Conservation (phyloP, 1,284 basidiomycete species). For the Ganoderma boninense region DNA sequence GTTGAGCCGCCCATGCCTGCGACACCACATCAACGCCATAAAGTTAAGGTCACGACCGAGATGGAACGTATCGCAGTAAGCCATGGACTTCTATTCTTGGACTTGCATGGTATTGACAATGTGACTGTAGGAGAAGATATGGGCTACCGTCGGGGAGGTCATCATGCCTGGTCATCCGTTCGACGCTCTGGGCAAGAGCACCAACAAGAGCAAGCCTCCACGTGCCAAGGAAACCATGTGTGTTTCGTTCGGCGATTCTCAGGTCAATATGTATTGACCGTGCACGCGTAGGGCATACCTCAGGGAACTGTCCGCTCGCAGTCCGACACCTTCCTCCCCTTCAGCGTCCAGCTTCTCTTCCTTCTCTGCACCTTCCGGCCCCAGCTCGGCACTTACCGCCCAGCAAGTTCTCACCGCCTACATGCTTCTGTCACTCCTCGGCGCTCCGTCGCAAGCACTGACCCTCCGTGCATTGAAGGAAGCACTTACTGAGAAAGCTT, state of each 20-base stretch:
- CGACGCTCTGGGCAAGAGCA: slow-evolving; percentile 38
- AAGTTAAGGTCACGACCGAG: slow-evolving; percentile 58
- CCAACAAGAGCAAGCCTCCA: slow-evolving; percentile 46
- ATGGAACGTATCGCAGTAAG: slow-evolving; percentile 68
- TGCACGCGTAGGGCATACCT: slow-evolving; percentile 57
- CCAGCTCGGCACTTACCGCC: slow-evolving; percentile 48
- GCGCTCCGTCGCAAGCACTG: slow-evolving; percentile 60
- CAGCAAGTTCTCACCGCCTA: slow-evolving; percentile 78
- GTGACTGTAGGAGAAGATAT: slow-evolving; percentile 65
- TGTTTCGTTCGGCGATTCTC: slow-evolving; percentile 36
- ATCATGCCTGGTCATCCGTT: slow-evolving; percentile 65
- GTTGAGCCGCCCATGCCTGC: slow-evolving; percentile 17
- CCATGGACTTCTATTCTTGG: slow-evolving; percentile 19
- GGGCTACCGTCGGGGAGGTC: slow-evolving; percentile 69
- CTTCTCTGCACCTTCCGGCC: slow-evolving; percentile 44
- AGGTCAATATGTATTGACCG: neutral
- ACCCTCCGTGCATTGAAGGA: slow-evolving; percentile 71
- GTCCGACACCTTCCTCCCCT: slow-evolving; percentile 49
- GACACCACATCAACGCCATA: slow-evolving; percentile 37
- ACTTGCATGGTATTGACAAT: neutral
- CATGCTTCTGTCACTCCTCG: slow-evolving; percentile 61
- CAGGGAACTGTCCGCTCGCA: slow-evolving; percentile 48
- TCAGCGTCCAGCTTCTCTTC: slow-evolving; percentile 56
- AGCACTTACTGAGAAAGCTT: slow-evolving; percentile 52
- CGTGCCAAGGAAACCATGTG: slow-evolving; percentile 73